A percentile compares a stretch with the other conserved stretches of the same genome.
These are phyloP conservation scores for Fusarium chaquense DNA, from an alignment of 2,329 filamentous ascomycete genomes.

Conservation along the genomic window DNA sequence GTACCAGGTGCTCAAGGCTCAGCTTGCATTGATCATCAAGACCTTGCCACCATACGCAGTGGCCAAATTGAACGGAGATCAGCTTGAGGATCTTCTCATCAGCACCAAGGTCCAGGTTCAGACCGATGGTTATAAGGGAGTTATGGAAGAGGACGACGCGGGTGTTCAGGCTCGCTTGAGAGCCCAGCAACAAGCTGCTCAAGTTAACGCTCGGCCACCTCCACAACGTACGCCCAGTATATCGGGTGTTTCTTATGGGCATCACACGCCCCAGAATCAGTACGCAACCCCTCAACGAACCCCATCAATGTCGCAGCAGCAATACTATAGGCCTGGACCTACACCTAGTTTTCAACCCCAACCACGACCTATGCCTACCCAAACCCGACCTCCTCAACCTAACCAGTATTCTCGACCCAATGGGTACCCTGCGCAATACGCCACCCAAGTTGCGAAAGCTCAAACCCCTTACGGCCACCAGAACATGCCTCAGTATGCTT, in stretches of 20 bases:
- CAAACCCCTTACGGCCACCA: conserved; percentile 66
- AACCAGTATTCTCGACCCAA: conserved; percentile 65
- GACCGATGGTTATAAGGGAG: conserved; percentile 78
- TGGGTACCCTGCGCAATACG: conserved; percentile 60
- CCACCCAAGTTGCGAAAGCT: conserved; percentile 64
- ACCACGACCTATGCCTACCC: conserved; percentile 52
- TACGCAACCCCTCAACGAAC: conserved; percentile 63
- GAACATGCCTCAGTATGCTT: conserved; percentile 61
- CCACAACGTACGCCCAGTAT: conserved; percentile 56
- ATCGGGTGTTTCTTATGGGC: conserved; percentile 57
- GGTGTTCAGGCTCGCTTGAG: conserved; percentile 65
- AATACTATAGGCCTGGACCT: conserved; percentile 57
- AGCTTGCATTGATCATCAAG: conserved; percentile 78
- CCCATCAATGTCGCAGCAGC: conserved; percentile 59
- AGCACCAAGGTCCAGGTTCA: conserved; percentile 82
- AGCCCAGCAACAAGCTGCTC: conserved; percentile 53
- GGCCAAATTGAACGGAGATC: conserved; percentile 86
- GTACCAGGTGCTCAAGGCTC: conserved; percentile 81
- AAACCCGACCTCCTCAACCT: conserved; percentile 56
- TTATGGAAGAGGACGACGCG: conserved; percentile 85
- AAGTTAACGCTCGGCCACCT: conserved; percentile 53
- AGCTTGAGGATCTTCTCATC: conserved; percentile 84
- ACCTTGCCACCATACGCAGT: conserved; percentile 86
- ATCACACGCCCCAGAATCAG: conserved; percentile 59
- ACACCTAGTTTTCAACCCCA: conserved; percentile 60